Evolutionary conservation across 257 asterid genomes (phyloP).

Genomic region (Lantana camara): DNA sequence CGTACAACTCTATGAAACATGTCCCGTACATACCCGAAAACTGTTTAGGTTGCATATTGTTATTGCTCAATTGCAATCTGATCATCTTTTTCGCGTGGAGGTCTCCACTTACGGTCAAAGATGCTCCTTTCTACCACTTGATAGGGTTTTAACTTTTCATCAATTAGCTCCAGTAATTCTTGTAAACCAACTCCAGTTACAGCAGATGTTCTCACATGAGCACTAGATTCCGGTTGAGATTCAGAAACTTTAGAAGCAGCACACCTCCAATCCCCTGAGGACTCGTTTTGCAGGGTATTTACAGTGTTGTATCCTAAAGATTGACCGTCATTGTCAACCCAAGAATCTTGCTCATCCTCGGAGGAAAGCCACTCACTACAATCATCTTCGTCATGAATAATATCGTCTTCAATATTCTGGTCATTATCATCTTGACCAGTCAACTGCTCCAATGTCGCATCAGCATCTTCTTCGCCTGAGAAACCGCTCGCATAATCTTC

Average conservation of each 20-base stretch:
- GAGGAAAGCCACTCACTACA: conserved; percentile 49
- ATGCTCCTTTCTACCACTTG: conserved; percentile 46
- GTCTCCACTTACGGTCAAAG: conserved; percentile 86
- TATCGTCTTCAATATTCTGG: conserved; percentile 36
- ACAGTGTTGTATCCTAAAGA: conserved; percentile 41
- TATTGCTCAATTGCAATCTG: conserved; percentile 49
- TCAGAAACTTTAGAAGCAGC: conserved; percentile 23
- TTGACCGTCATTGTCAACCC: conserved; percentile 49
- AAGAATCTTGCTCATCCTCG: conserved; percentile 52
- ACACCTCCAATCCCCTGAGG: conserved; percentile 25
- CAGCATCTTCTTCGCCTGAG: conserved; percentile 51
- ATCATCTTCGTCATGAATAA: conserved; percentile 37
- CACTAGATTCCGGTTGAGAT: conserved; percentile 31
- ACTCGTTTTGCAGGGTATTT: conserved; percentile 32
- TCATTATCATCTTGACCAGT: conserved; percentile 29
- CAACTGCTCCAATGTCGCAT: conserved; percentile 37
- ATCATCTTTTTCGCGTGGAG: conserved; percentile 59
- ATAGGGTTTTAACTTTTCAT: conserved; percentile 51
- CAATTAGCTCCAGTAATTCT: conserved; percentile 73
- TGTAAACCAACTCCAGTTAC: conserved; percentile 81
- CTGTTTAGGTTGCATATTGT: conserved; percentile 10
- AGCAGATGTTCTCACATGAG: conserved; percentile 75
- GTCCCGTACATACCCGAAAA: not conserved
- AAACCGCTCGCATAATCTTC: conserved; percentile 34
- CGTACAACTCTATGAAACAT: not conserved